Conservation (phyloP, 352 stramenopile genomes). For the Globisporangium radiosum region DNA sequence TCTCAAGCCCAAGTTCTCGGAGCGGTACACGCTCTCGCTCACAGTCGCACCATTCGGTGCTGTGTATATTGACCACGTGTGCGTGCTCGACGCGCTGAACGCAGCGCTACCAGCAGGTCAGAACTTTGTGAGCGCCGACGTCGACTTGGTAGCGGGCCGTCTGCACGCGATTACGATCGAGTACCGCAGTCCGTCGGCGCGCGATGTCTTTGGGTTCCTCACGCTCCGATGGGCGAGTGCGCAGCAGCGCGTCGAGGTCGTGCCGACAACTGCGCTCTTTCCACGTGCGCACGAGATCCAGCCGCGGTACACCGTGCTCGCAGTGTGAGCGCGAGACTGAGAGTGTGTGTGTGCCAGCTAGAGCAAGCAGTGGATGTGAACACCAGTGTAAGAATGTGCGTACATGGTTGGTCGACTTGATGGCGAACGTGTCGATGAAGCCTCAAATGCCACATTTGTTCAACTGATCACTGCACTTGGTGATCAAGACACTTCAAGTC, state of each 20-base stretch:
- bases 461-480: too few relatives aligned
- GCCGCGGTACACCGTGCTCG: slow-evolving; percentile 18
- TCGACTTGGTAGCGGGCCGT: slow-evolving; percentile 20
- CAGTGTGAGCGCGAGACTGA: slow-evolving; percentile 1
- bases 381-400: too few relatives aligned
- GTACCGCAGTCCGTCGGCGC: slow-evolving; percentile 19
- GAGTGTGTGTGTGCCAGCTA: too few relatives aligned
- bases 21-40: slow-evolving; percentile 31
- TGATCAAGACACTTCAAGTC: too few relatives aligned
- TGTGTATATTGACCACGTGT: slow-evolving; percentile 28
- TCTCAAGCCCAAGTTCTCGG: slow-evolving; percentile 30
- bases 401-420: too few relatives aligned
- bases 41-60: slow-evolving; percentile 17
- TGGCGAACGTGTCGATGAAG: too few relatives aligned
- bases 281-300: slow-evolving; percentile 21
- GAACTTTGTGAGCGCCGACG: slow-evolving; percentile 2
- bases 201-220: slow-evolving; percentile 13
- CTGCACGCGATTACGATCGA: slow-evolving; percentile 42
- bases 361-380: too few relatives aligned
- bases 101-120: slow-evolving; percentile 1
- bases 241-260: slow-evolving; percentile 17
- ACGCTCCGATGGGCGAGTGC: slow-evolving; percentile 23
- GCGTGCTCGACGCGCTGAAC: slow-evolving; percentile 37
- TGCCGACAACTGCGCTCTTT: slow-evolving; percentile 19
- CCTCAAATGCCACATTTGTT: too few relatives aligned